Evolutionary conservation across 768 basidiomycete species (phyloP).

Genomic region (Leccinellum luteum): DNA sequence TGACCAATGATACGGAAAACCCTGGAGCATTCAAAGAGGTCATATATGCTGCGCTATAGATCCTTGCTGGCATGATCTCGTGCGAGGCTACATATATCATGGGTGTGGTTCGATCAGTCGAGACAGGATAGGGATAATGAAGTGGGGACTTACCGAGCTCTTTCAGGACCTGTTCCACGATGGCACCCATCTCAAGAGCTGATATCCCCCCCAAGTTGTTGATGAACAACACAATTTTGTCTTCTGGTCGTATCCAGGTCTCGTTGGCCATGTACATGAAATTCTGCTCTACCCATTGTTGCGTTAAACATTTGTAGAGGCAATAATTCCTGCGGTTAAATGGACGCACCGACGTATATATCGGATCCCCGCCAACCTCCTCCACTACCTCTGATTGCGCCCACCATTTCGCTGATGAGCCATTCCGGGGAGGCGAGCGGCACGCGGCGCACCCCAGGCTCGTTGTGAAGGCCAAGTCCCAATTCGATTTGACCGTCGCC

Average conservation of each 20-base stretch:
- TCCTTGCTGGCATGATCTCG: conserved; percentile 37
- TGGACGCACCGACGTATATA: conserved; percentile 4
- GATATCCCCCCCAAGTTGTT: conserved; percentile 57
- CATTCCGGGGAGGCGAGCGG: conserved; percentile 22
- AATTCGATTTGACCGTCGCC: conserved; percentile 33
- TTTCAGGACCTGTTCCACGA: conserved; percentile 41
- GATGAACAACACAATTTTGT: conserved; percentile 43
- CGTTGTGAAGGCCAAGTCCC: conserved; percentile 57
- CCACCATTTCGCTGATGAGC: conserved; percentile 30
- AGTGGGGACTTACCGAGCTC: conserved; percentile 40
- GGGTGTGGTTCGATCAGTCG: background rate
- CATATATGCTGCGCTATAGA: conserved; percentile 53
- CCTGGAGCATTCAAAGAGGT: conserved; percentile 62
- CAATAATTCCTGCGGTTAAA: background rate
- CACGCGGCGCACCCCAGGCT: conserved; percentile 38
- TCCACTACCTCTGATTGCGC: conserved; percentile 17
- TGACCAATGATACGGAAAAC: conserved; percentile 52
- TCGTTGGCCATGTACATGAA: background rate
- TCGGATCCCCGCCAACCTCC: conserved; percentile 13
- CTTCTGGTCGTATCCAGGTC: conserved; percentile 20
- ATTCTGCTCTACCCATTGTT: background rate
- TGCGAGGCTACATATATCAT: conserved; percentile 21
- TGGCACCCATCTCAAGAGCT: conserved; percentile 51
- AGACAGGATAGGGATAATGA: background rate
- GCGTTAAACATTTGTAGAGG: background rate